These are phyloP conservation scores for Tulasnella sp. DNA, from an alignment of 768 basidiomycete genomes.

Conservation along the genomic window DNA sequence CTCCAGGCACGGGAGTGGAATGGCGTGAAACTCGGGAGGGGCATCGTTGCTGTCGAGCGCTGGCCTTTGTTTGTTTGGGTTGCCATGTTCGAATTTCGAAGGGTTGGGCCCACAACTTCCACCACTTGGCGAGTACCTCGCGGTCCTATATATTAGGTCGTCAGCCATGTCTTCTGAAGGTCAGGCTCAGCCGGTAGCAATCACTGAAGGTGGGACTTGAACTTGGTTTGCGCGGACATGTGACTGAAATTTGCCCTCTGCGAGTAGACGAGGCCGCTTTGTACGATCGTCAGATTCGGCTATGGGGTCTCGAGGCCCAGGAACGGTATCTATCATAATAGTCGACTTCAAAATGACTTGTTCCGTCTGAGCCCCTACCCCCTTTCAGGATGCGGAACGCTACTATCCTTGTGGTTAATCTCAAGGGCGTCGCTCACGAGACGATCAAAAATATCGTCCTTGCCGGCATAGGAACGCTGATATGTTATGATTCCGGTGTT, in stretches of 20 bases:
- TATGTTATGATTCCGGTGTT: conserved; percentile 72
- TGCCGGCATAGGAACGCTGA: conserved; percentile 86
- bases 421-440: conserved; percentile 85
- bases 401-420: conserved; percentile 74
- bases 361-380: too few species aligned
- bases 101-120: not conserved
- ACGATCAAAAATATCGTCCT: conserved; percentile 96
- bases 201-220: not conserved
- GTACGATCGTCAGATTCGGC: conserved; percentile 93
- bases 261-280: conserved; percentile 64
- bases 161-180: not conserved
- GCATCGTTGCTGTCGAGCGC: not conserved
- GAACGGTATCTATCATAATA: conserved; percentile 57
- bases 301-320: conserved; percentile 98
- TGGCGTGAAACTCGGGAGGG: not conserved
- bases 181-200: not conserved
- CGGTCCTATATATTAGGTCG: not conserved
- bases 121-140: not conserved
- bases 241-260: not conserved
- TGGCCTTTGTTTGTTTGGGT: not conserved
- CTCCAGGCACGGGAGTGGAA: not conserved
- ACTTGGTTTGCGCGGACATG: not conserved
- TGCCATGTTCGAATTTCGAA: not conserved
- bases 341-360: too few species aligned
- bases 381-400: conserved; percentile 82